Evolutionary conservation across 257 asterid genomes (phyloP).

Genomic region (Solanum pennellii): DNA sequence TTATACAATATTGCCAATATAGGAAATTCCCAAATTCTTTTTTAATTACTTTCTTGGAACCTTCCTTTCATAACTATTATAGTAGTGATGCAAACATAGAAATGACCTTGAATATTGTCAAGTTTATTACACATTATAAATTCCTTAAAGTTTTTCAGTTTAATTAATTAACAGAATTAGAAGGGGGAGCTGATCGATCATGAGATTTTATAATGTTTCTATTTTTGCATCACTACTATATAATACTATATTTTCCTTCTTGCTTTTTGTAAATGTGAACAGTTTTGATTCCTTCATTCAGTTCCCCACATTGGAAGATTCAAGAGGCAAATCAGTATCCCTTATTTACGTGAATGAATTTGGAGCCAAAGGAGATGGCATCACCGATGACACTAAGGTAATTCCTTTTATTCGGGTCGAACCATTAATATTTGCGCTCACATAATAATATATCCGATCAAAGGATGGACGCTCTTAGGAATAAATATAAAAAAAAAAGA

Average conservation of each 20-base stretch:
- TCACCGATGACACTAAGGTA: conserved; percentile 49
- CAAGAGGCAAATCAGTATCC: conserved; percentile 10
- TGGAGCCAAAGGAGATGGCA: conserved; percentile 64
- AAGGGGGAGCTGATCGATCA: background rate
- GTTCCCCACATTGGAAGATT: conserved; percentile 24
- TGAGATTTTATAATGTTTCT: background rate
- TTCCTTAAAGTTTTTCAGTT: background rate
- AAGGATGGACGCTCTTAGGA: too few species aligned
- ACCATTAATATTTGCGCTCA: background rate
- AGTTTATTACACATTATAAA: background rate
- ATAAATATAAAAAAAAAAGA: too few species aligned
- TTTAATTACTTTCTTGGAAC: background rate
- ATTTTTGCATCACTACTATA: background rate
- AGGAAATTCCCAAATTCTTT: background rate
- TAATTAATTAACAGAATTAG: background rate
- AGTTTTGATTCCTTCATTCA: conserved; percentile 19
- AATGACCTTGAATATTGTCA: background rate
- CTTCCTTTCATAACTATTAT: background rate
- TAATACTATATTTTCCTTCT: background rate
- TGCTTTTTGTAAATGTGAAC: background rate
- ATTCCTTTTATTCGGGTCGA: background rate
- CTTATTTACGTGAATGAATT: conserved; percentile 35
- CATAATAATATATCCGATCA: background rate
- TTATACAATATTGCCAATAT: background rate
- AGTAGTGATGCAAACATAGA: background rate